A percentile compares a stretch with the other conserved stretches of the same genome.
phyloP scores from a whole-genome alignment of 345 rosid species.

The Corchorus capsularis region DNA sequence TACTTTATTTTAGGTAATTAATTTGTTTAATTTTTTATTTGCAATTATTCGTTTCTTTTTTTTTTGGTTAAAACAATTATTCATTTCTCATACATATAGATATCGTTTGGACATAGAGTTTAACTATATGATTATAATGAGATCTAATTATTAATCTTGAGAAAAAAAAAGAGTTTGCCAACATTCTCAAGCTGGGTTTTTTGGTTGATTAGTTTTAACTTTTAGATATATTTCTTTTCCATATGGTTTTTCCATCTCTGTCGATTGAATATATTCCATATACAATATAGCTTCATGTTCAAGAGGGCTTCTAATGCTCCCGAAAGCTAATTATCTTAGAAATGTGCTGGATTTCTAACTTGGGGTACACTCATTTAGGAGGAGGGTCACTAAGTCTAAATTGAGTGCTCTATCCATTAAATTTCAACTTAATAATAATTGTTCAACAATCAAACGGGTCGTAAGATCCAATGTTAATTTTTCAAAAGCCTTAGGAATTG shows the following conservation, averaged over 20 bases:
- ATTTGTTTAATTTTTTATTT: too few species aligned
- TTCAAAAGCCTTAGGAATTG: too few species aligned
- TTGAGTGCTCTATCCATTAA: slow-evolving; percentile 13
- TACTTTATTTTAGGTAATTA: too few species aligned
- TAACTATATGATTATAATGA: too few species aligned
- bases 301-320: neutral
- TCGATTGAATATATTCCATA: neutral
- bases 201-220: neutral
- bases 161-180: too few species aligned
- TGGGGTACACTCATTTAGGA: slow-evolving; percentile 33
- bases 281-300: neutral
- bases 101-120: too few species aligned
- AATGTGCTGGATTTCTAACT: slow-evolving; percentile 43
- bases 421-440: neutral
- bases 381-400: slow-evolving; percentile 25
- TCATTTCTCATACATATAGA: too few species aligned
- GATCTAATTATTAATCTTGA: too few species aligned
- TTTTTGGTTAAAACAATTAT: too few species aligned
- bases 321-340: slow-evolving; percentile 13
- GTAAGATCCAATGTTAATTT: neutral
- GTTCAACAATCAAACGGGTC: neutral
- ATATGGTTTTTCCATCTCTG: neutral
- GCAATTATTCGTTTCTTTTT: too few species aligned
- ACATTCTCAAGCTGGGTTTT: neutral
- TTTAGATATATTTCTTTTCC: neutral